phyloP scores from a whole-genome alignment of 805 yeast species.

The Hanseniaspora occidentalis region DNA sequence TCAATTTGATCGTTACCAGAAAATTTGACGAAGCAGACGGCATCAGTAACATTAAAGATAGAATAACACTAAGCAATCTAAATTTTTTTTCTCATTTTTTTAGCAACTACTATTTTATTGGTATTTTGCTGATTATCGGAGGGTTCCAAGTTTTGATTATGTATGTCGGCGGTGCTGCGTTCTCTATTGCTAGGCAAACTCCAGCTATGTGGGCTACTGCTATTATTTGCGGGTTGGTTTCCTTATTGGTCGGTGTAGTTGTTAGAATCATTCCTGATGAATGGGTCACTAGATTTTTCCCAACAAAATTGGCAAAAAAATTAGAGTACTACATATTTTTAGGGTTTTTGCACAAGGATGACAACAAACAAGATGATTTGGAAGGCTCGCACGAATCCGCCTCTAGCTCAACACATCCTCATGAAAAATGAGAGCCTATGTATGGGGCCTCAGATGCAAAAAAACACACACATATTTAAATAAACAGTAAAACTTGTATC shows the following conservation, averaged over 20 bases:
- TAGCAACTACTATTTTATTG: slow-evolving; percentile 72
- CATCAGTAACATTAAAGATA: slow-evolving; percentile 38
- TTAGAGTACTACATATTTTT: slow-evolving; percentile 6
- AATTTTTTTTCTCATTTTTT: slow-evolving; percentile 74
- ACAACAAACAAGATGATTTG: not conserved
- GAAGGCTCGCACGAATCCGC: not conserved
- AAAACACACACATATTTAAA: too few relatives aligned
- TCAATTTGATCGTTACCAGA: slow-evolving; percentile 83
- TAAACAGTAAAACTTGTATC: too few relatives aligned
- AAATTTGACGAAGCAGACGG: slow-evolving; percentile 83
- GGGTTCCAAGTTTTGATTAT: slow-evolving; percentile 80
- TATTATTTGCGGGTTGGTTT: slow-evolving; percentile 61
- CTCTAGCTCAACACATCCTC: too few relatives aligned
- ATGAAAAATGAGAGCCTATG: too few relatives aligned
- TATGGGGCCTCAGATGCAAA: too few relatives aligned
- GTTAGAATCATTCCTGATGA: slow-evolving; percentile 76
- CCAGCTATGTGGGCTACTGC: slow-evolving; percentile 88
- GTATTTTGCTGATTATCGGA: slow-evolving; percentile 61
- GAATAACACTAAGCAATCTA: slow-evolving; percentile 52
- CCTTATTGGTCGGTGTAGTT: slow-evolving; percentile 69
- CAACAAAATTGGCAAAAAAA: slow-evolving; percentile 36
- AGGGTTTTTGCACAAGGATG: slow-evolving; percentile 6
- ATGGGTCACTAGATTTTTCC: slow-evolving; percentile 56
- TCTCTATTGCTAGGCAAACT: slow-evolving; percentile 68
- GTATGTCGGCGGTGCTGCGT: slow-evolving; percentile 97